Base-by-base conservation (phyloP, 2,329 filamentous ascomycete genomes). In the Paraphoma chrysanthemicola region DNA sequence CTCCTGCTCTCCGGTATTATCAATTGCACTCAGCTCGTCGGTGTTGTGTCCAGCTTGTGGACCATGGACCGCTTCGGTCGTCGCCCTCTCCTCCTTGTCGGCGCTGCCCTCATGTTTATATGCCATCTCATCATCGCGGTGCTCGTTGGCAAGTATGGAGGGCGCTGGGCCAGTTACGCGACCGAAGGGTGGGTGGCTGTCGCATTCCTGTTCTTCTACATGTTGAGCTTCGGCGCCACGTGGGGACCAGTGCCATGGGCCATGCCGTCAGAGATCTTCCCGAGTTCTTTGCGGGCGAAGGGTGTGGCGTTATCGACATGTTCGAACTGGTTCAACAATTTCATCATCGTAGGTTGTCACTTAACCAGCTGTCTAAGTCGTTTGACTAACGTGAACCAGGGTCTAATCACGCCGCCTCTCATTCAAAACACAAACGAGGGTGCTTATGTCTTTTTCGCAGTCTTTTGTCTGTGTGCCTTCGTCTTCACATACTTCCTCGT, bases 1-100 rank as follows among this genome's bases (percentile, higher is more conserved):
- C 82, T 92, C 4, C 77, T 90, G 29, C 84, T 89, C 14, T 89
- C 87, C 16, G 86, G 85, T 8, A 90, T 91, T 64, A 87, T 86
- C 85, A 90, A 69, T 49, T 63, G 55, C 57, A 67, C 63, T 3
- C 42, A 86, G 55, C 71, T 80, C 17, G 67, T 80, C 8, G 78
- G 77, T 44, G 78, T 80, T 7, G 56, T 64, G 6, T 75, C 71
- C 8, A 78, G 74, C 5, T 63, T 81, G n/a, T 80, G 73, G 70
- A 77, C 73, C 30, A 51, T 81, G 76, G 78, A 81, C 57, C 66
- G 70, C 3, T 73, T 80, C 36, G 79, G 79, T 1, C 69, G 78
- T 2, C 68, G 78, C 8, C 75, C 77, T 0, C 61, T 81, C 4
- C 69, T 80, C 4, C 72, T 80, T 18, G 60, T 60, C 7, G 79